Percentiles rank a stretch among this genome's conserved stretches.
phyloP scores from a whole-genome alignment of 371 early-diverging fungal species.

The Synchytrium microbalum region DNA sequence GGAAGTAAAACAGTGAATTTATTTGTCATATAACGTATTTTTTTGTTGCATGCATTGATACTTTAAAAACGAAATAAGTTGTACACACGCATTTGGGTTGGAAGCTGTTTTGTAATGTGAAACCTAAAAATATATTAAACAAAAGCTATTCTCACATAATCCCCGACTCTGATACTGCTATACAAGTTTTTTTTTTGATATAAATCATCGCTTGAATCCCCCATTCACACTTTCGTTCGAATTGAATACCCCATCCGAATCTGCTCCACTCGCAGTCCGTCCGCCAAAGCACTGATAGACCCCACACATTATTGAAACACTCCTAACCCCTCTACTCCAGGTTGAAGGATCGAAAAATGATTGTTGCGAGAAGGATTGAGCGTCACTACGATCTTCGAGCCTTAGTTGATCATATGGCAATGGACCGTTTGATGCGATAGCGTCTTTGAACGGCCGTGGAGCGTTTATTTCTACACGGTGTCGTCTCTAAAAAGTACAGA shows the following conservation, averaged over 20 bases:
- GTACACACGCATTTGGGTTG: not conserved
- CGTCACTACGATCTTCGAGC: not conserved
- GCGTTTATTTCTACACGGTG: too few relatives aligned
- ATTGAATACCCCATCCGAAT: not conserved
- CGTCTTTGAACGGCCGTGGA: too few relatives aligned
- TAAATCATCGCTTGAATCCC: not conserved
- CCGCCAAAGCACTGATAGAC: not conserved
- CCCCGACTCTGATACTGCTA: not conserved
- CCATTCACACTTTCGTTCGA: not conserved
- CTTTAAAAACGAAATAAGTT: too few relatives aligned
- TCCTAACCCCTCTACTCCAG: not conserved
- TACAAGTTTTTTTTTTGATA: not conserved
- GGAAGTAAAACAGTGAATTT: not conserved
- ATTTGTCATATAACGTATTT: not conserved
- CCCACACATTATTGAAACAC: not conserved
- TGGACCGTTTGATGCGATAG: too few relatives aligned
- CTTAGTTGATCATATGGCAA: not conserved
- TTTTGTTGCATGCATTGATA: not conserved
- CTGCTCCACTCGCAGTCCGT: not conserved
- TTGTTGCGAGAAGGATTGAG: not conserved
- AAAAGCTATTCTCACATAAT: not conserved
- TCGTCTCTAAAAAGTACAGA: too few relatives aligned
- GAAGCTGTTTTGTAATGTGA: not conserved
- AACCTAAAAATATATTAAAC: not conserved
- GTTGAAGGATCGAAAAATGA: not conserved